A percentile compares a stretch with the other conserved stretches of the same genome.
Evolutionary conservation across 768 basidiomycete genomes (phyloP).

Genomic region (Hygrocybe punicea): DNA sequence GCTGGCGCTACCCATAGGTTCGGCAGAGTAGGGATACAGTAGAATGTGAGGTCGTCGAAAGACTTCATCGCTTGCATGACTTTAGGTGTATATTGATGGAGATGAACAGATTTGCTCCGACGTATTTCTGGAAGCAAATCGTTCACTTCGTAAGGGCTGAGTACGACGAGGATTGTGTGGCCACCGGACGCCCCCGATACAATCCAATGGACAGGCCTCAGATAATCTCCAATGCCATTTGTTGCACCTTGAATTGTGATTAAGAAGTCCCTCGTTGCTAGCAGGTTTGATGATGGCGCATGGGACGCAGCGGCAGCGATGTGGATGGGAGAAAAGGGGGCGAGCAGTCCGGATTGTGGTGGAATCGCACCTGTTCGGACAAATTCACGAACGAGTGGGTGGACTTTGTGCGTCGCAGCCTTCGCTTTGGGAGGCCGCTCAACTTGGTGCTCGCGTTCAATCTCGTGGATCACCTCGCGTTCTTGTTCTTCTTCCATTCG

Average conservation of each 20-base stretch:
- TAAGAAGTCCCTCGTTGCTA: constrained; percentile 37
- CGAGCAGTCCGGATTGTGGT: constrained; percentile 13
- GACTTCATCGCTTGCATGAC: constrained; percentile 32
- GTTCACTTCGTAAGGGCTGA: constrained; percentile 44
- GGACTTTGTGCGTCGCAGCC: constrained; percentile 27
- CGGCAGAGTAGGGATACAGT: constrained; percentile 26
- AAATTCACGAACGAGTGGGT: constrained; percentile 25
- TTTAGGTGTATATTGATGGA: constrained; percentile 44
- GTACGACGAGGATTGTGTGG: constrained; percentile 26
- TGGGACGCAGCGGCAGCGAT: background rate
- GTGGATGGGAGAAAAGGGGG: constrained; percentile 16
- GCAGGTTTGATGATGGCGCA: constrained; percentile 23
- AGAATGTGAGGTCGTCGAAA: constrained; percentile 37
- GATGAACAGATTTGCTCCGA: constrained; percentile 28
- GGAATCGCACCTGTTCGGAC: constrained; percentile 29
- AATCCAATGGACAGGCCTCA: constrained; percentile 45
- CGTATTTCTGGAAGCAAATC: constrained; percentile 35
- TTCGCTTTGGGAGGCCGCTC: constrained; percentile 33
- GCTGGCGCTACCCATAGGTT: constrained; percentile 13
- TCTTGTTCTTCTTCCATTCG: constrained; percentile 50
- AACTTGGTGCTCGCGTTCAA: constrained; percentile 40
- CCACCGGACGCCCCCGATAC: constrained; percentile 19
- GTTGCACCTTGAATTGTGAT: constrained; percentile 21
- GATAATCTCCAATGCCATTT: constrained; percentile 22
- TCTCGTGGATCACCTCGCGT: constrained; percentile 44